phyloP scores from a whole-genome alignment of 768 basidiomycete species.

The Tylopilus vinaceipallidus region DNA sequence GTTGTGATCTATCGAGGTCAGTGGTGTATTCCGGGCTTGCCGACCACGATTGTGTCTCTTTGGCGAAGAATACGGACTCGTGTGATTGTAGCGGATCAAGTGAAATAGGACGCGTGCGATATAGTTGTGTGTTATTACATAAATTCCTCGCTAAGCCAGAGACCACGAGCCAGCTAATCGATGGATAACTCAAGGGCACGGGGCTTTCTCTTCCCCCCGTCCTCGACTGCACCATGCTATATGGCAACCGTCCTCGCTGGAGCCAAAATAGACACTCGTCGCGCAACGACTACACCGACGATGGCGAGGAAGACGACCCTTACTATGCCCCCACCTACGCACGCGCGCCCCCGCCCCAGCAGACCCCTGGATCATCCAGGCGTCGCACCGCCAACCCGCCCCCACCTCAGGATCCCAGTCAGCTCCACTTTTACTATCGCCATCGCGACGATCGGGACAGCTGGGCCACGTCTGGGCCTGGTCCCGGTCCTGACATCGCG shows the following conservation, averaged over 20 bases:
- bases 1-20: too few relatives aligned
- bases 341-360: conserved; percentile 9
- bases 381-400: conserved; percentile 15
- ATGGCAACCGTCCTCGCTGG: conserved; percentile 1
- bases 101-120: too few relatives aligned
- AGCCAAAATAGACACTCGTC: background rate
- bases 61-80: too few relatives aligned
- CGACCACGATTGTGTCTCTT: too few relatives aligned
- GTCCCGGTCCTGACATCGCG: conserved; percentile 10
- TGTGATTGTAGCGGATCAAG: too few relatives aligned
- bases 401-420: conserved; percentile 6
- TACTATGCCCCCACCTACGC: conserved; percentile 13
- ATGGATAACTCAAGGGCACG: conserved; percentile 1
- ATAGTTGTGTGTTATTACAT: too few relatives aligned
- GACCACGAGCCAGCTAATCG: conserved; percentile 4
- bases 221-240: conserved; percentile 2
- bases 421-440: conserved; percentile 14
- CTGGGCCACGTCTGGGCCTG: conserved; percentile 8
- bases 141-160: background rate
- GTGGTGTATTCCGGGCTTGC: too few relatives aligned
- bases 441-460: conserved; percentile 24
- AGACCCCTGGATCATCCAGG: conserved; percentile 8
- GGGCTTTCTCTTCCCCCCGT: background rate
- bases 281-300: conserved; percentile 13
- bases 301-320: conserved; percentile 14